Evolutionary conservation across 2,329 filamentous ascomycete species (phyloP), one percentile per base, ranked within the genome.

Genomic region (Diaporthe velutina): DNA sequence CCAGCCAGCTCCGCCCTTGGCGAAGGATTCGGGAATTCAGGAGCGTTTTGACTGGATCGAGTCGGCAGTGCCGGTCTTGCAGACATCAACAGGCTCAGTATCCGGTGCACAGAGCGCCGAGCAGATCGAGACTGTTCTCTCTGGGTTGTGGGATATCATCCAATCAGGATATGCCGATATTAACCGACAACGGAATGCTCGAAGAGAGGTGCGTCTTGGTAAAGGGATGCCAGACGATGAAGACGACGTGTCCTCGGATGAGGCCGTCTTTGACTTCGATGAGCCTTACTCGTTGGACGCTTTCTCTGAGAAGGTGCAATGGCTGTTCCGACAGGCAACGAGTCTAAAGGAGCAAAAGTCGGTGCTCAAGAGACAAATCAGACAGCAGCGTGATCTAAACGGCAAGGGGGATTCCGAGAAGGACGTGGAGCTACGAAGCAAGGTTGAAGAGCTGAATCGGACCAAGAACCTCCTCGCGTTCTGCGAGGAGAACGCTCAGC

Each of bases 311-410:
- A 95, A 94, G 80, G 92, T 98, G 0, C 93, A 95, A 79, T 93
- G 92, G 85, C 86, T 98, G 6, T 95, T 95, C 80, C 88, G 89
- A 54, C 93, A 95, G 74, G 90, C 95, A n/a, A 93, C 92, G 25
- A 90, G 90, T 28, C 86, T 98, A 48, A 93, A 94, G 76, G 94
- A 98, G 79, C 96, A 98, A 81, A 97, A 98, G 82, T 91, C 92
- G 66, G 96, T 98, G 30, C 88, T 98, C 12, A 93, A 96, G 80
- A 92, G 95, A 57, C 96, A 98, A 82, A 96, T 98, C 80, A 96
- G 98, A 85, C 96, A 98, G 82, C 96, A 98, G 84, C 93, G 96
- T 74, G 95, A 98, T 80, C 89, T 98, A 74, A 98, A 98, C 84
- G 95, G 89, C 85, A 96, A 96, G 80, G 95, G 95, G 1, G 95